phyloP scores from a whole-genome alignment of 805 yeast genomes.

The Kodamaea nitidulidarum region DNA sequence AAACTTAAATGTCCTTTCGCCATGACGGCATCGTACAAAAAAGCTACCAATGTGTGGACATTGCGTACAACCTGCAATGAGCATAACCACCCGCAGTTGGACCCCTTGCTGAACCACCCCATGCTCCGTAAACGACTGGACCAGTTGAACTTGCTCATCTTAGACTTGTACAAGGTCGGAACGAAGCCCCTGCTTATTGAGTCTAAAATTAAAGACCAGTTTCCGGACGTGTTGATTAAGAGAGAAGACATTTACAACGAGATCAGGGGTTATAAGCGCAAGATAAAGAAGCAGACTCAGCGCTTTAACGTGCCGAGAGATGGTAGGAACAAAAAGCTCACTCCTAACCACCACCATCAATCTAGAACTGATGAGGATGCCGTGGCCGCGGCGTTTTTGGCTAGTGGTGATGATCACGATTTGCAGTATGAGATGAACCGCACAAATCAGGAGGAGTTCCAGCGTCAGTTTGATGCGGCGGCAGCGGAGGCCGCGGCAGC shows the following conservation, averaged over 20 bases:
- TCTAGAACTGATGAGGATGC: slow-evolving; percentile 13
- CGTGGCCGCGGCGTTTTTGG: slow-evolving; percentile 18
- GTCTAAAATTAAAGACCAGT: slow-evolving; percentile 46
- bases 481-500: slow-evolving; percentile 42
- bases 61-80: slow-evolving; percentile 51
- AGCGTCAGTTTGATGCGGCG: slow-evolving; percentile 14
- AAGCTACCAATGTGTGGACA: slow-evolving; percentile 48
- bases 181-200: slow-evolving; percentile 55
- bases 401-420: slow-evolving; percentile 19
- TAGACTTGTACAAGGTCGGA: slow-evolving; percentile 50
- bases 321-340: slow-evolving; percentile 1
- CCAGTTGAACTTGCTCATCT: slow-evolving; percentile 48
- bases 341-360: slow-evolving; percentile 13
- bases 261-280: slow-evolving; percentile 52
- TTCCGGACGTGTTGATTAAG: slow-evolving; percentile 51
- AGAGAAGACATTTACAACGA: slow-evolving; percentile 58
- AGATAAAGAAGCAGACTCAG: slow-evolving; percentile 38
- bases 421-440: slow-evolving; percentile 21
- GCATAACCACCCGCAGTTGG: slow-evolving; percentile 56
- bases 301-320: slow-evolving; percentile 16
- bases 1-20: slow-evolving; percentile 55
- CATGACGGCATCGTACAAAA: slow-evolving; percentile 54
- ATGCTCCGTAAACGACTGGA: slow-evolving; percentile 53
- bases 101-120: slow-evolving; percentile 53
- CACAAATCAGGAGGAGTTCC: slow-evolving; percentile 15